Evolutionary conservation across 371 early-diverging fungal species (phyloP).

Genomic region (Rhizopus microsporus): DNA sequence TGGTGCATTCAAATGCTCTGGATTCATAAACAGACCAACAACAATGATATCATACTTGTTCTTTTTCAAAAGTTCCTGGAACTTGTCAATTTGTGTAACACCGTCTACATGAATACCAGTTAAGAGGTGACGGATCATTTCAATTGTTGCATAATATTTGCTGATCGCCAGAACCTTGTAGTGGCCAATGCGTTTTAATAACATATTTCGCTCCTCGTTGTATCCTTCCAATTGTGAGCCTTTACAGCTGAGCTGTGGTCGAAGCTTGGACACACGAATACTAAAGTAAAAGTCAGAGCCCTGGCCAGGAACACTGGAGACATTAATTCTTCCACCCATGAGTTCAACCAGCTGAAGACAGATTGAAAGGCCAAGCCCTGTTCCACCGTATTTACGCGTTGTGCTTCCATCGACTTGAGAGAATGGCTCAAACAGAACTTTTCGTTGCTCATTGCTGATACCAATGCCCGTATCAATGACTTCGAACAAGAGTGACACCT

Average conservation of each 20-base stretch:
- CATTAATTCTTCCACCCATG: slow-evolving; percentile 58
- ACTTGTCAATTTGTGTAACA: slow-evolving; percentile 22
- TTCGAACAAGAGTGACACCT: slow-evolving; percentile 33
- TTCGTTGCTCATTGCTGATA: slow-evolving; percentile 55
- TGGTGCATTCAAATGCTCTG: slow-evolving; percentile 3
- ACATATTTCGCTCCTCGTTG: slow-evolving; percentile 17
- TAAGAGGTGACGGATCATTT: slow-evolving; percentile 36
- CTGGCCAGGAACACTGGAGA: slow-evolving; percentile 52
- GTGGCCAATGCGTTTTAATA: slow-evolving; percentile 18
- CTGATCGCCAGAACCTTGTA: slow-evolving; percentile 39
- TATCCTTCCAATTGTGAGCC: slow-evolving; percentile 21
- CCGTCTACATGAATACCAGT: slow-evolving; percentile 31
- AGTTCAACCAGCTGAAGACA: slow-evolving; percentile 55
- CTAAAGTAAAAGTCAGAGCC: slow-evolving; percentile 61
- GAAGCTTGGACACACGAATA: slow-evolving; percentile 40
- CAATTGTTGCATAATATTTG: slow-evolving; percentile 28
- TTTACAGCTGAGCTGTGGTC: slow-evolving; percentile 23
- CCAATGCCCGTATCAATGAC: slow-evolving; percentile 59
- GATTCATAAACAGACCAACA: slow-evolving; percentile 33
- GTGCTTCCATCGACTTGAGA: slow-evolving; percentile 65
- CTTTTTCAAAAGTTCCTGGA: slow-evolving; percentile 11
- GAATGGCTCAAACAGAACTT: slow-evolving; percentile 59
- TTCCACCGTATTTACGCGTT: slow-evolving; percentile 65
- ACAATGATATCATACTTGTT: slow-evolving; percentile 36
- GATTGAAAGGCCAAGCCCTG: slow-evolving; percentile 65